Evolutionary conservation across 2,329 filamentous ascomycete genomes (phyloP).

Genomic region (Clarireedia homoeocarpa): DNA sequence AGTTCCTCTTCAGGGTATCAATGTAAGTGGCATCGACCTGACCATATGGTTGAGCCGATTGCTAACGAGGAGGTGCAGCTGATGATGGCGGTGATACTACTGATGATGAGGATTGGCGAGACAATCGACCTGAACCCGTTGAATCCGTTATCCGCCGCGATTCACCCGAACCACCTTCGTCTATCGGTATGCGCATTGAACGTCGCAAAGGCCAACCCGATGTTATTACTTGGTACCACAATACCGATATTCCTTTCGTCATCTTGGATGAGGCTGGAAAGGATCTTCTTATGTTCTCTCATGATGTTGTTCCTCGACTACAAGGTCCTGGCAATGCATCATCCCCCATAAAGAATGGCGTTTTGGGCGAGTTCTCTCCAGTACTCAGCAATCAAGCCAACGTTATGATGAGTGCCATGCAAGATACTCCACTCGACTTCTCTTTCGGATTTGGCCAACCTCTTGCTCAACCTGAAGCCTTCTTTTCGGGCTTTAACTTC

Average conservation of each 20-base stretch:
- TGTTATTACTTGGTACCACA: slow-evolving; percentile 28
- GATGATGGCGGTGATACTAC: slow-evolving; percentile 29
- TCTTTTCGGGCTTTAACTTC: slow-evolving; percentile 59
- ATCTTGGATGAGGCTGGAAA: slow-evolving; percentile 34
- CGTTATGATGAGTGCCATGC: slow-evolving; percentile 63
- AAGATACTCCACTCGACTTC: slow-evolving; percentile 22
- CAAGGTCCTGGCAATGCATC: background rate
- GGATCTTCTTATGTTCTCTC: slow-evolving; percentile 34
- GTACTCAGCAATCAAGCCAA: slow-evolving; percentile 62
- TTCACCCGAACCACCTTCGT: background rate
- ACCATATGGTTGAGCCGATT: background rate
- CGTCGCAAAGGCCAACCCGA: slow-evolving; percentile 21
- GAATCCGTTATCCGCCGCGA: background rate
- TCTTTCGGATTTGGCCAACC: slow-evolving; percentile 41
- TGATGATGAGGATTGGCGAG: slow-evolving; percentile 7
- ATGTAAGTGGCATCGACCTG: slow-evolving; percentile 1
- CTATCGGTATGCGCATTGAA: slow-evolving; percentile 11
- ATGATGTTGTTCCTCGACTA: slow-evolving; percentile 25
- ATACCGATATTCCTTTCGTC: slow-evolving; percentile 32
- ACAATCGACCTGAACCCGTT: background rate
- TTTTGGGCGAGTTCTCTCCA: slow-evolving; percentile 31
- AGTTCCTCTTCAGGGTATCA: slow-evolving; percentile 3
- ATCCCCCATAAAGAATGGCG: slow-evolving; percentile 5
- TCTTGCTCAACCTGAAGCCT: slow-evolving; percentile 68
- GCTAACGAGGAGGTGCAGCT: slow-evolving; percentile 31